These are phyloP conservation scores for Backusella tarrabulga DNA, from an alignment of 192 early-diverging fungal genomes.

Conservation along the genomic window DNA sequence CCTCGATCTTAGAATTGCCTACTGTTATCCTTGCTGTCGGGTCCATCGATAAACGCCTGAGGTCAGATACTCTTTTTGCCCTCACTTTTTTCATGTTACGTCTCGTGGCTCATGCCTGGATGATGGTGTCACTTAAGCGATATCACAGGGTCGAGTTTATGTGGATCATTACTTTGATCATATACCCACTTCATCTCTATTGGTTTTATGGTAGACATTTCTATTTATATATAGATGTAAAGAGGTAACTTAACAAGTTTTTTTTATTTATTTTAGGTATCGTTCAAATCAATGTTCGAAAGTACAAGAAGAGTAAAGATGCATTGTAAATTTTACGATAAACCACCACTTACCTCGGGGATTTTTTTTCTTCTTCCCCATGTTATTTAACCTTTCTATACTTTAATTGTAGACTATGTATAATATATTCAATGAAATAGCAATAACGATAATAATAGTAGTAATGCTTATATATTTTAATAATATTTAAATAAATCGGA, in stretches of 20 bases:
- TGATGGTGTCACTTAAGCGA: conserved; percentile 40
- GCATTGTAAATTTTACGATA: neutral
- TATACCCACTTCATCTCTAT: conserved; percentile 48
- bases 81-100: conserved; percentile 52
- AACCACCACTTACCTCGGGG: neutral
- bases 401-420: neutral
- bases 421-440: neutral
- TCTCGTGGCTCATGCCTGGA: conserved; percentile 47
- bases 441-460: neutral
- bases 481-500: neutral
- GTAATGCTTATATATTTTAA: neutral
- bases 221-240: neutral
- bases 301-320: neutral
- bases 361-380: neutral
- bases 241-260: neutral
- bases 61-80: conserved; percentile 54
- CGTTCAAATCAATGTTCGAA: neutral
- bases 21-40: conserved; percentile 56
- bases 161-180: conserved; percentile 41
- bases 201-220: conserved; percentile 44
- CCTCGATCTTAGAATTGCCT: conserved; percentile 57
- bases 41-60: conserved; percentile 39
- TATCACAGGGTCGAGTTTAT: conserved; percentile 34
- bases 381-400: neutral
- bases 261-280: neutral